Evolutionary conservation across 2,329 filamentous ascomycete species (phyloP).

Genomic region (Teratosphaeria destructans): DNA sequence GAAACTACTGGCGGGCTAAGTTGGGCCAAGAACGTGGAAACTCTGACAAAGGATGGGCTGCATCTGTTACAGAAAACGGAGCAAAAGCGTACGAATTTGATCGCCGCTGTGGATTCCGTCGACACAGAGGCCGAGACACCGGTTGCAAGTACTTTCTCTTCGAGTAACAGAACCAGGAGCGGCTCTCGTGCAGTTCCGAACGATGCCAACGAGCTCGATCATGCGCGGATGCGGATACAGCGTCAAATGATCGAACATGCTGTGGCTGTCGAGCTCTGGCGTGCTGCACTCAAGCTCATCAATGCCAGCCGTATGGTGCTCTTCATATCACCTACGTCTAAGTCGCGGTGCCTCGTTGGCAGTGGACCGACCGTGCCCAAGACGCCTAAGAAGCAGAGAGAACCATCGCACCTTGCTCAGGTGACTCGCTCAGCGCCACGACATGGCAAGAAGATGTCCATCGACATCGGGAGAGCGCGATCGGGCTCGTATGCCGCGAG

Average conservation of each 20-base stretch:
- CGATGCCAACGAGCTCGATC: conserved; percentile 24
- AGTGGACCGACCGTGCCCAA: background rate
- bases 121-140: conserved; percentile 1
- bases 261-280: conserved; percentile 29
- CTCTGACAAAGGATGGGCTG: conserved; percentile 22
- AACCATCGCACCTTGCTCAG: background rate
- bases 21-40: conserved; percentile 22
- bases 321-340: background rate
- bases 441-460: background rate
- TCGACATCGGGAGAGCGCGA: conserved; percentile 1
- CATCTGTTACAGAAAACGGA: conserved; percentile 27
- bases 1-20: conserved; percentile 24
- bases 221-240: conserved; percentile 31
- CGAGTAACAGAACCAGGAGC: background rate
- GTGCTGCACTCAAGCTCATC: conserved; percentile 24
- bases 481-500: conserved; percentile 19
- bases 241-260: conserved; percentile 27
- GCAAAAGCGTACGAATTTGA: conserved; percentile 4
- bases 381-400: background rate
- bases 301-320: conserved; percentile 18
- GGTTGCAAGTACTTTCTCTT: background rate
- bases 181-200: background rate
- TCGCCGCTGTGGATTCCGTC: background rate
- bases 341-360: background rate
- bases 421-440: background rate